These are phyloP conservation scores for Aspergillus felis DNA, from an alignment of 2,329 filamentous ascomycete genomes.

Conservation along the genomic window DNA sequence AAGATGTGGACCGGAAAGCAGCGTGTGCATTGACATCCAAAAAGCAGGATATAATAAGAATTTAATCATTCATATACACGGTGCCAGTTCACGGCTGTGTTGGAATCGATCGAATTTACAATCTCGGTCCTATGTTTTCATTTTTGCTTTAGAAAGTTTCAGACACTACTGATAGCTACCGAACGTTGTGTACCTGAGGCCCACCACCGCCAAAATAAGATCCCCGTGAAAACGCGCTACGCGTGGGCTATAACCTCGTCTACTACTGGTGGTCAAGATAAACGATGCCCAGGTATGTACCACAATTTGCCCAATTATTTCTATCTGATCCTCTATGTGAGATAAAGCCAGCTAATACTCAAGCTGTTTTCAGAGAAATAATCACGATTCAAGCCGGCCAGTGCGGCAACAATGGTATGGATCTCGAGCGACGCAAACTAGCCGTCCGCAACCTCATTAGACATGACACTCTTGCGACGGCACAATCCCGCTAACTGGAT, in stretches of 20 bases:
- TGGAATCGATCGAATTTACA: not conserved
- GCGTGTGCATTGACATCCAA: not conserved
- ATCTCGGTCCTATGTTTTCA: not conserved
- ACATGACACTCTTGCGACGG: not conserved
- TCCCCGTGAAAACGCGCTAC: constrained; percentile 34
- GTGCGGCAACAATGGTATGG: constrained; percentile 96
- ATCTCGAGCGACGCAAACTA: constrained; percentile 28
- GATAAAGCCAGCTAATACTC: constrained; percentile 4
- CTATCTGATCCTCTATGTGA: not conserved
- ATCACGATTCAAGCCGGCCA: constrained; percentile 99
- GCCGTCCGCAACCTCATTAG: constrained; percentile 14
- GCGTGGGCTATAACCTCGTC: constrained; percentile 28
- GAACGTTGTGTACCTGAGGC: constrained; percentile 22
- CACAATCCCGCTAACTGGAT: constrained; percentile 28
- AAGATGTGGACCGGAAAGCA: not conserved
- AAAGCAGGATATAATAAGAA: not conserved
- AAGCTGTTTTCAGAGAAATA: constrained; percentile 68
- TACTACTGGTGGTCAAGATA: constrained; percentile 21
- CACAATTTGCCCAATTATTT: not conserved
- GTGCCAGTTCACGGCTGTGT: not conserved
- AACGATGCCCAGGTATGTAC: constrained; percentile 38
- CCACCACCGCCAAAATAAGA: constrained; percentile 15
- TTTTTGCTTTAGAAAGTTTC: not conserved
- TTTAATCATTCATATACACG: not conserved
- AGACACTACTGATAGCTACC: not conserved